Conservation (phyloP, 116 monocot species). For the Zostera marina region DNA sequence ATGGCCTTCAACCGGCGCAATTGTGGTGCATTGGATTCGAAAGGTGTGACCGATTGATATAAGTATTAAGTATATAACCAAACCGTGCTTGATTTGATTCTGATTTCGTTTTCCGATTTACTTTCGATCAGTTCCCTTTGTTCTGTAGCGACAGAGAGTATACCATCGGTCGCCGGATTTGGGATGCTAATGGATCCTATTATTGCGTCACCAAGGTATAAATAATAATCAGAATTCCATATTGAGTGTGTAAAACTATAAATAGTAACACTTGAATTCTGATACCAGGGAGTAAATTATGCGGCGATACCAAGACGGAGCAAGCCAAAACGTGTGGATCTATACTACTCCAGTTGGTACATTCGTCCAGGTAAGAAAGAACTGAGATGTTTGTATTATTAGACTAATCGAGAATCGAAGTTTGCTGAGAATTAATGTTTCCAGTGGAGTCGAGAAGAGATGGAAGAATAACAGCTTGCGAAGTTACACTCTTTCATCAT, state of each 20-base stretch:
- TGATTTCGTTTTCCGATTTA: background rate
- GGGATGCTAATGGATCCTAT: conserved; percentile 49
- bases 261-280: too few relatives aligned
- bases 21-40: conserved; percentile 79
- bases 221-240: background rate
- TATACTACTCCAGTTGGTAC: conserved; percentile 97
- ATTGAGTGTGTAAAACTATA: too few relatives aligned
- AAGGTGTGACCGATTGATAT: conserved; percentile 35
- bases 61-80: background rate
- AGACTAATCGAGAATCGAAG: background rate
- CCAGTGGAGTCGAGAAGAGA: conserved; percentile 66
- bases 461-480: conserved; percentile 61
- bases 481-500: conserved; percentile 91
- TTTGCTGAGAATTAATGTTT: background rate
- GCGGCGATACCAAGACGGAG: conserved; percentile 46
- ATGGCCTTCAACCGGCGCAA: conserved; percentile 57
- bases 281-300: conserved; percentile 52
- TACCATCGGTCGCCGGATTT: conserved; percentile 82
- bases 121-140: conserved; percentile 76
- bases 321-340: conserved; percentile 90
- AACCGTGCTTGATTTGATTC: background rate
- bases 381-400: background rate
- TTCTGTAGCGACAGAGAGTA: conserved; percentile 97
- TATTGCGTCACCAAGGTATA: conserved; percentile 95
- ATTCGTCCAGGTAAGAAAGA: conserved; percentile 56